Evolutionary conservation across 1,139 yeast genomes (phyloP).

Genomic region (Magnusiomyces tetraspermus): DNA sequence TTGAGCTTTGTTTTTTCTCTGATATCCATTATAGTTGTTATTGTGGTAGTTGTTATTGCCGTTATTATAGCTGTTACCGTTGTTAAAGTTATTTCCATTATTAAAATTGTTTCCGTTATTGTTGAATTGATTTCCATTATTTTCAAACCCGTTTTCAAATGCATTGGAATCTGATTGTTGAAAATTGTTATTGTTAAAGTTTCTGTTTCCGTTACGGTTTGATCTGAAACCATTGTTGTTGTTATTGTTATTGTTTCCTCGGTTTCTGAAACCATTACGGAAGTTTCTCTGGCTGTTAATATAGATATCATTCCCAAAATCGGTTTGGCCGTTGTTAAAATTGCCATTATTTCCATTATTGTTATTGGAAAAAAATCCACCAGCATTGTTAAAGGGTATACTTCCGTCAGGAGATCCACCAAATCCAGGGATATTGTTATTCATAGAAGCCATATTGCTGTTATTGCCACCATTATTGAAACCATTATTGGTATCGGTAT

Average conservation of each 20-base stretch:
- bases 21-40: slow-evolving; percentile 1
- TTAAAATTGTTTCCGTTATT: slow-evolving; percentile 7
- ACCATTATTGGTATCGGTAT: slow-evolving; percentile 7
- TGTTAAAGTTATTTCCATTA: slow-evolving; percentile 5
- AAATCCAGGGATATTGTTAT: not conserved
- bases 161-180: not conserved
- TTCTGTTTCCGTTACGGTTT: not conserved
- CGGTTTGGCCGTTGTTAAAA: slow-evolving; percentile 2
- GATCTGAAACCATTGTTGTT: not conserved
- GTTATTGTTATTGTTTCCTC: slow-evolving; percentile 7
- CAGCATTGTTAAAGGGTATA: slow-evolving; percentile 1
- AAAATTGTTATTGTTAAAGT: not conserved
- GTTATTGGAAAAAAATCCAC: slow-evolving; percentile 1
- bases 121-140: slow-evolving; percentile 2
- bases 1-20: slow-evolving; percentile 1
- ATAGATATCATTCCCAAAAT: slow-evolving; percentile 5
- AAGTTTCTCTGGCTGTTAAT: slow-evolving; percentile 9
- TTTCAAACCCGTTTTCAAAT: not conserved
- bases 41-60: slow-evolving; percentile 1
- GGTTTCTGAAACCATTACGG: slow-evolving; percentile 8
- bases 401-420: not conserved
- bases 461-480: not conserved
- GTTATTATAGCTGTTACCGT: not conserved
- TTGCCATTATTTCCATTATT: slow-evolving; percentile 5
- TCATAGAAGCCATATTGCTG: not conserved